Percentiles rank a stretch among this genome's conserved stretches.
Conservation (phyloP, 192 early-diverging fungal species). For the Umbelopsis sp. region DNA sequence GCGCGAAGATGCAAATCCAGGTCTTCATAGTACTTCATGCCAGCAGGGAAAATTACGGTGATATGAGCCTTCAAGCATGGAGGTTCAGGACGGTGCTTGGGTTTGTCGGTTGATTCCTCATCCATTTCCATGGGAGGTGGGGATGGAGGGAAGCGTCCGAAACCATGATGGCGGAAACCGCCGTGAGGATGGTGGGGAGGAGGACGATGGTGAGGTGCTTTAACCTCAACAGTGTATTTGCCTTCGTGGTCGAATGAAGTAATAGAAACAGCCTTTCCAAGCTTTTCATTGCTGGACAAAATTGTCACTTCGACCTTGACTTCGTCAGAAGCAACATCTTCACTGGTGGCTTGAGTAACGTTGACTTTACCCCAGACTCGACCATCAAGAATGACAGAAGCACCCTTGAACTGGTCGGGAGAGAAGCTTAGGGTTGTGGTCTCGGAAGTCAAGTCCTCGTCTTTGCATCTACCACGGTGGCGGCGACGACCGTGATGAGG, state of each 20-base stretch:
- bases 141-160: not conserved
- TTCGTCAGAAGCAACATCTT: not conserved
- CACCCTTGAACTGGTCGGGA: slow-evolving; percentile 29
- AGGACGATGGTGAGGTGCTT: not conserved
- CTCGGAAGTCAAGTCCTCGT: not conserved
- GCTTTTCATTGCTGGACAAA: slow-evolving; percentile 7
- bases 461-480: not conserved
- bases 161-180: not conserved
- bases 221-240: slow-evolving; percentile 30
- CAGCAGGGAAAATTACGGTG: slow-evolving; percentile 29
- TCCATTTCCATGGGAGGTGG: not conserved
- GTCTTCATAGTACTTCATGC: slow-evolving; percentile 19
- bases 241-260: slow-evolving; percentile 34
- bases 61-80: slow-evolving; percentile 26
- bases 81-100: slow-evolving; percentile 5
- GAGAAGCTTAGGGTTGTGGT: slow-evolving; percentile 28
- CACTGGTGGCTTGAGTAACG: not conserved
- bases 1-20: slow-evolving; percentile 18
- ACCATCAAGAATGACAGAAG: slow-evolving; percentile 23
- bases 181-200: slow-evolving; percentile 1
- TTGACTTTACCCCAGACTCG: slow-evolving; percentile 17
- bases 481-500: not conserved
- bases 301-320: slow-evolving; percentile 29
- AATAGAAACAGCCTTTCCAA: slow-evolving; percentile 8
- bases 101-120: not conserved